Conservation (phyloP, 2,329 filamentous ascomycete species). For the Trichophyton equinum region DNA sequence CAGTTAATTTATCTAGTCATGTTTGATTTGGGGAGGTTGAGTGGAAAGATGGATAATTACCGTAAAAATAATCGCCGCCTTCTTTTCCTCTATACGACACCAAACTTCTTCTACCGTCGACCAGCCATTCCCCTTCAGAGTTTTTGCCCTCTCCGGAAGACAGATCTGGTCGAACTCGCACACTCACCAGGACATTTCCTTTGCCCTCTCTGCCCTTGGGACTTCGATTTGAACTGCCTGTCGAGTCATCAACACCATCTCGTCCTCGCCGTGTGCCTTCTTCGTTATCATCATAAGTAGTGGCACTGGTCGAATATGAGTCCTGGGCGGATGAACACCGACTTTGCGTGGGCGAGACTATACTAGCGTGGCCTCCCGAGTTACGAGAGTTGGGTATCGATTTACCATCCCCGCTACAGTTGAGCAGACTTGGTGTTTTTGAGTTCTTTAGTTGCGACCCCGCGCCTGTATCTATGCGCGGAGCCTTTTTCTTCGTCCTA, state of each 20-base stretch:
- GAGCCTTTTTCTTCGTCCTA: constrained; percentile 41
- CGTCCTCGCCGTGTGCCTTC: constrained; percentile 35
- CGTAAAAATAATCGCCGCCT: constrained; percentile 84
- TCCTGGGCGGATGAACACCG: constrained; percentile 84
- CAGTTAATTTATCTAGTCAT: neutral
- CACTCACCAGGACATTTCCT: constrained; percentile 91
- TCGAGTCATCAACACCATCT: constrained; percentile 20
- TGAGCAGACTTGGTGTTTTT: constrained; percentile 60
- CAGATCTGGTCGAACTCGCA: constrained; percentile 77
- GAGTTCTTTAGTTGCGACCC: constrained; percentile 25
- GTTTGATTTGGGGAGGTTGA: neutral
- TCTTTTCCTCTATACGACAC: constrained; percentile 80
- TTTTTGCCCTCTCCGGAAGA: constrained; percentile 49
- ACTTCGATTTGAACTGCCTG: constrained; percentile 21
- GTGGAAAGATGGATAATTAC: constrained; percentile 34
- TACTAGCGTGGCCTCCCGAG: constrained; percentile 62
- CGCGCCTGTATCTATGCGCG: constrained; percentile 43
- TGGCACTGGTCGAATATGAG: constrained; percentile 81
- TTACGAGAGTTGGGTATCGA: constrained; percentile 54
- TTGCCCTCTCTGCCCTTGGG: constrained; percentile 55
- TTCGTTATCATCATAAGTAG: constrained; percentile 68
- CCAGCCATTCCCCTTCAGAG: constrained; percentile 75
- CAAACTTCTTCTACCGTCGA: constrained; percentile 70
- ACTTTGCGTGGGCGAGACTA: constrained; percentile 75
- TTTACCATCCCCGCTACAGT: constrained; percentile 65